phyloP scores from a whole-genome alignment of 2,329 filamentous ascomycete genomes.

The Ceratocystis lukuohia region DNA sequence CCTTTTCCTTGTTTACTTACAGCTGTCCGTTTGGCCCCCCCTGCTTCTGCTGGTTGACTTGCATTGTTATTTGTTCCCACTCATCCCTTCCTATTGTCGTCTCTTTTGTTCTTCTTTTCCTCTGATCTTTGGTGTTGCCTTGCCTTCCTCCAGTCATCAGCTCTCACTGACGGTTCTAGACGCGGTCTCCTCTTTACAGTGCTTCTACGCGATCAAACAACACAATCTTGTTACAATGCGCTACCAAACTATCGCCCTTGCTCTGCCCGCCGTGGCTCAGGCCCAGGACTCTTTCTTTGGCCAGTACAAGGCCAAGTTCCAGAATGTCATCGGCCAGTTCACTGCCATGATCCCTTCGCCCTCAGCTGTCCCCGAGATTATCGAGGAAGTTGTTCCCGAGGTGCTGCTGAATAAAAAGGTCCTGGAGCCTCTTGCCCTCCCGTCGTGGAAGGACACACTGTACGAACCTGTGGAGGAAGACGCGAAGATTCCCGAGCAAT shows the following conservation, averaged over 20 bases:
- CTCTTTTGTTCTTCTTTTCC: slow-evolving; percentile 3
- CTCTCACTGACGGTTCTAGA: background rate
- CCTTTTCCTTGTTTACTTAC: slow-evolving; percentile 8
- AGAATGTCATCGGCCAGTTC: slow-evolving; percentile 49
- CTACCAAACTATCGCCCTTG: slow-evolving; percentile 40
- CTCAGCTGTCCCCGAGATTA: slow-evolving; percentile 35
- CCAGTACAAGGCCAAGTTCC: slow-evolving; percentile 50
- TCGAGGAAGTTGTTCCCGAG: slow-evolving; percentile 30
- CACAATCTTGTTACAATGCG: slow-evolving; percentile 36
- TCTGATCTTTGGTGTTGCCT: too few species aligned
- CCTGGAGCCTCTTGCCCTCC: slow-evolving; percentile 44
- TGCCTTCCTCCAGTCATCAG: slow-evolving; percentile 9
- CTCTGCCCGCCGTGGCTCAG: slow-evolving; percentile 42
- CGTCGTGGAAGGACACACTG: slow-evolving; percentile 59
- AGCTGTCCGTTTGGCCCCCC: background rate
- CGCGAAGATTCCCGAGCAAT: slow-evolving; percentile 54
- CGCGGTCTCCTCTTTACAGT: slow-evolving; percentile 2
- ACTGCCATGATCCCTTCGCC: slow-evolving; percentile 28
- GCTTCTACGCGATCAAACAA: background rate
- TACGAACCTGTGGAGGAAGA: slow-evolving; percentile 46
- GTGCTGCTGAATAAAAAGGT: slow-evolving; percentile 28
- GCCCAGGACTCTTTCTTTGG: slow-evolving; percentile 39
- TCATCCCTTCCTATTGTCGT: background rate
- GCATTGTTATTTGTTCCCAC: background rate
- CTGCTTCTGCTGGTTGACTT: slow-evolving; percentile 17